Percentiles rank a stretch among this genome's conserved stretches.
Evolutionary conservation across 768 basidiomycete genomes (phyloP).

Genomic region (Favolaschia claudopus): DNA sequence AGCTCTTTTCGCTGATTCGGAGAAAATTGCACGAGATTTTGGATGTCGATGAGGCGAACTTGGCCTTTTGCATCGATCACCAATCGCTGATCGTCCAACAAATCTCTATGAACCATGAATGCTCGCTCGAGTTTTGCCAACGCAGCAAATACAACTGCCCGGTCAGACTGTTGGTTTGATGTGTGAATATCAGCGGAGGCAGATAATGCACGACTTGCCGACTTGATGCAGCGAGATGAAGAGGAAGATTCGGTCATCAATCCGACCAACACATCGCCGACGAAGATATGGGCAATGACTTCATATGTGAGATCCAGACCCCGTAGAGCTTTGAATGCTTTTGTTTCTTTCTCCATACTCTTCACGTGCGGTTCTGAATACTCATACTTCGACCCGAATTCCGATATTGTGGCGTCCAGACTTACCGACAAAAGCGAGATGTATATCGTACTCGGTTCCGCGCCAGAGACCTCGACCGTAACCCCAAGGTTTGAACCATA

Average conservation of each 20-base stretch:
- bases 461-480: constrained; percentile 3
- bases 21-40: neutral
- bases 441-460: constrained; percentile 5
- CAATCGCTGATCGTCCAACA: neutral
- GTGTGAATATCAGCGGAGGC: too few relatives aligned
- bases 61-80: constrained; percentile 1
- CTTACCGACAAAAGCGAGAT: constrained; percentile 6
- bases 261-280: constrained; percentile 1
- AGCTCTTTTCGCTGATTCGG: neutral
- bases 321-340: neutral
- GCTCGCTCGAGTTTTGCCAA: constrained; percentile 19
- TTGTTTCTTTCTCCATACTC: neutral
- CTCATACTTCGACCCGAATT: neutral
- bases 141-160: constrained; percentile 18
- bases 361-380: neutral
- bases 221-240: neutral
- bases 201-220: neutral
- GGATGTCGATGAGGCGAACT: neutral
- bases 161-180: constrained; percentile 6
- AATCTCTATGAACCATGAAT: neutral
- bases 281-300: constrained; percentile 15
- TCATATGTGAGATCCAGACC: neutral
- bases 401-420: neutral
- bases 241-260: neutral
- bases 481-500: neutral